These are phyloP conservation scores for Powellomyces hirtus DNA, from an alignment of 192 early-diverging fungal genomes.

Conservation along the genomic window DNA sequence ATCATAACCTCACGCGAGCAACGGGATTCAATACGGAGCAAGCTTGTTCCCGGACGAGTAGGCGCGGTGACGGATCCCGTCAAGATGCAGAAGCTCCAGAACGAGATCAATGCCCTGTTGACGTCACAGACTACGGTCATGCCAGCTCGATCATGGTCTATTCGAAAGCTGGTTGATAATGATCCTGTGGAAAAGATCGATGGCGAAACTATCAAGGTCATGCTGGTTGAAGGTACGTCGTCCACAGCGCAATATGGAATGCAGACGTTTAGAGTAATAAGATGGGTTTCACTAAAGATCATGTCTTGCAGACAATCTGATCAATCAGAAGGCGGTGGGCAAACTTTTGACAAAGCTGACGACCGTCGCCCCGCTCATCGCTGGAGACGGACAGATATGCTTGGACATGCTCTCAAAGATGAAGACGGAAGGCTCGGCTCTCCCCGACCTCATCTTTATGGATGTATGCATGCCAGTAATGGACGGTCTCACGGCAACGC, in stretches of 20 bases:
- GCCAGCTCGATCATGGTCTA: background rate
- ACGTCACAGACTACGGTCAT: background rate
- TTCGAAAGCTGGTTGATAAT: background rate
- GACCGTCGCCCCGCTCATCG: constrained; percentile 5
- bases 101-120: background rate
- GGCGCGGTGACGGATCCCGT: constrained; percentile 19
- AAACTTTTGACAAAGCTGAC: constrained; percentile 18
- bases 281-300: background rate
- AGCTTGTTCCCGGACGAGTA: constrained; percentile 8
- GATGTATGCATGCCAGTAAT: constrained; percentile 40
- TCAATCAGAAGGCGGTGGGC: constrained; percentile 27
- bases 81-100: constrained; percentile 11
- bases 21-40: constrained; percentile 4
- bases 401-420: constrained; percentile 19
- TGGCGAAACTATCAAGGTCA: constrained; percentile 13
- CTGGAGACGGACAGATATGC: constrained; percentile 26
- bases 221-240: constrained; percentile 28
- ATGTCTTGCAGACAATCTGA: constrained; percentile 17
- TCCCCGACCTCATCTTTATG: constrained; percentile 27
- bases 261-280: background rate
- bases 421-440: background rate
- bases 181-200: background rate
- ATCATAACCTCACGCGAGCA: constrained; percentile 15
- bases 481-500: constrained; percentile 35
- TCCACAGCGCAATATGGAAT: too few species aligned